A percentile compares a stretch with the other conserved stretches of the same genome.
These are phyloP conservation scores for Verbascum thapsus DNA, from an alignment of 257 asterid genomes.

Conservation along the genomic window DNA sequence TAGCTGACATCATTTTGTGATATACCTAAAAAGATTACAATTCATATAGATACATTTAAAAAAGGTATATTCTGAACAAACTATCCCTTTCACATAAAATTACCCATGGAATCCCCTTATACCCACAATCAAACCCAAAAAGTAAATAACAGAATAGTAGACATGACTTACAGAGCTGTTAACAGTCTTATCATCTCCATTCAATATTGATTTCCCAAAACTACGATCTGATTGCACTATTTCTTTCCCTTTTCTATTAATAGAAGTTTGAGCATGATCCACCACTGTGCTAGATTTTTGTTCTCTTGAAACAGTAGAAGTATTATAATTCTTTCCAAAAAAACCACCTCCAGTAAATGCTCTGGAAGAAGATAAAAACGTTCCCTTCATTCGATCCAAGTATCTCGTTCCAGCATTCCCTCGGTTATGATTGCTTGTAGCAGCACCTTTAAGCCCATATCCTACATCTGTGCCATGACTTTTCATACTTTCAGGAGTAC, in stretches of 20 bases:
- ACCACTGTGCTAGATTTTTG: conserved; percentile 54
- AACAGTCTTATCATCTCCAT: conserved; percentile 69
- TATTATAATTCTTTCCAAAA: conserved; percentile 62
- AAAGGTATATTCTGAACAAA: neutral
- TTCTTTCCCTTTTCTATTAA: conserved; percentile 67
- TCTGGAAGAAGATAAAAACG: conserved; percentile 89
- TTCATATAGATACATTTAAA: too few relatives aligned
- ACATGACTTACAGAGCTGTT: conserved; percentile 63
- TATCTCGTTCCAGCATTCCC: conserved; percentile 80
- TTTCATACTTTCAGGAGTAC: conserved; percentile 55
- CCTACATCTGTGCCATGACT: conserved; percentile 54
- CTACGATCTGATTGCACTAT: conserved; percentile 53
- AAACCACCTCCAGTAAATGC: conserved; percentile 86
- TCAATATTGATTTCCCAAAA: conserved; percentile 50
- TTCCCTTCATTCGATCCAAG: conserved; percentile 94
- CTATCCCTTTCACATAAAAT: neutral
- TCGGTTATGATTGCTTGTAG: conserved; percentile 53
- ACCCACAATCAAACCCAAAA: neutral
- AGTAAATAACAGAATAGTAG: conserved; percentile 7
- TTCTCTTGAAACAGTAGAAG: conserved; percentile 57
- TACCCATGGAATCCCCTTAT: neutral
- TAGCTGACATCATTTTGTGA: neutral
- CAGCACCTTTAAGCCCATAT: conserved; percentile 59
- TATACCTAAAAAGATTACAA: too few relatives aligned
- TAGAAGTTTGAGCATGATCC: conserved; percentile 56